phyloP scores from a whole-genome alignment of 495 filamentous ascomycete species.

The Letharia lupina region DNA sequence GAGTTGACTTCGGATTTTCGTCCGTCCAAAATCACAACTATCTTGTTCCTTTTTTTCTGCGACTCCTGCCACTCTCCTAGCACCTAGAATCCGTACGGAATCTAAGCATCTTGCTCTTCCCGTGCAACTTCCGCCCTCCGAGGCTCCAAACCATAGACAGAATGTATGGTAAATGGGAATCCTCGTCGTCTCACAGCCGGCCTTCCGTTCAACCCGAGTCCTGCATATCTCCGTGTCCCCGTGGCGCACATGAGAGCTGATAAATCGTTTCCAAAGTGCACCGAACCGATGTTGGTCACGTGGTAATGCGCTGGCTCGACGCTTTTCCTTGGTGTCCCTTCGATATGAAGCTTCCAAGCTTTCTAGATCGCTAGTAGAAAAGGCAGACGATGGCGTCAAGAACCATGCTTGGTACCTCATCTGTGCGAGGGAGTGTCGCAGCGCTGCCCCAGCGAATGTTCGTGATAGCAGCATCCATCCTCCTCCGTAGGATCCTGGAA shows the following conservation, averaged over 20 bases:
- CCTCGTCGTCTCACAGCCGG: background rate
- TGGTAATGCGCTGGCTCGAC: background rate
- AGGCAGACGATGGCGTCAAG: background rate
- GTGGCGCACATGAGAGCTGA: background rate
- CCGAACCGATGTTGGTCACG: background rate
- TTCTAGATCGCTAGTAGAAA: background rate
- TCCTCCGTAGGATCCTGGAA: constrained; percentile 41
- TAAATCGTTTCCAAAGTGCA: background rate
- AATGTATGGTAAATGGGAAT: background rate
- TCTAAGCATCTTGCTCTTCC: background rate
- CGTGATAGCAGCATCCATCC: constrained; percentile 38
- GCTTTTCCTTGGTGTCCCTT: background rate
- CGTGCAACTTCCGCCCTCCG: background rate
- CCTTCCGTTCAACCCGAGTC: background rate
- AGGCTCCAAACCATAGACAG: background rate
- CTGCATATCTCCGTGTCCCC: background rate
- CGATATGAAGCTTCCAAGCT: background rate
- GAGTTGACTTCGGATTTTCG: no score
- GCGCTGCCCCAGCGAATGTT: constrained; percentile 33
- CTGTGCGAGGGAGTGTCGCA: constrained; percentile 14
- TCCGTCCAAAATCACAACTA: background rate
- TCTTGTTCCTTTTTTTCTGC: background rate
- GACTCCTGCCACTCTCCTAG: background rate
- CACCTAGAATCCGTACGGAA: background rate
- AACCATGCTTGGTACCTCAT: background rate